Percentiles rank a stretch among this genome's conserved stretches.
Conservation (phyloP, 163 green algal genomes). For the Chloromonas sp. region DNA sequence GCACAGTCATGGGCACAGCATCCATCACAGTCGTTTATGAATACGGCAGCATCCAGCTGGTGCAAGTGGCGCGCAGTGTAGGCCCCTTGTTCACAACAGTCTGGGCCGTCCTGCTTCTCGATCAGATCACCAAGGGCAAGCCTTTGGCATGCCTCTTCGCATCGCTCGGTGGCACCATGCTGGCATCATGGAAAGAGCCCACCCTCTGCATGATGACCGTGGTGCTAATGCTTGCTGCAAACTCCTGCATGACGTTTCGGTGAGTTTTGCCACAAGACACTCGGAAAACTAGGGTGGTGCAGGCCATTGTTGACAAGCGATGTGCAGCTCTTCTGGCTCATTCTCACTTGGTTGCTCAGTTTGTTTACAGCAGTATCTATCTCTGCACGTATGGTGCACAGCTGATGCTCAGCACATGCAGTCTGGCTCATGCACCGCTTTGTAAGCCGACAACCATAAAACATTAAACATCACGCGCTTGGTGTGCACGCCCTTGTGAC, state of each 20-base stretch:
- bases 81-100: conserved; percentile 19
- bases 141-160: conserved; percentile 9
- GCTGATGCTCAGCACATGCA: too few species aligned
- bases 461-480: too few species aligned
- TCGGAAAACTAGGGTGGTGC: too few species aligned
- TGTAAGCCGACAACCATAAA: too few species aligned
- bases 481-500: too few species aligned
- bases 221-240: conserved; percentile 18
- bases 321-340: too few species aligned
- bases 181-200: conserved; percentile 21
- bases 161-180: conserved; percentile 13
- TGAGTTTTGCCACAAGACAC: too few species aligned
- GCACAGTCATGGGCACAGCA: conserved; percentile 5
- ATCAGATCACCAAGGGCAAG: conserved; percentile 12
- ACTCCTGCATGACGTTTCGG: conserved; percentile 17
- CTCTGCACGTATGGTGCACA: too few species aligned
- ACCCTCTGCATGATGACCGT: conserved; percentile 10
- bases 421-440: too few species aligned
- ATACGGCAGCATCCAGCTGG: conserved; percentile 23
- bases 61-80: conserved; percentile 18
- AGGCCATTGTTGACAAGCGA: too few species aligned
- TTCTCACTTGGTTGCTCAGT: too few species aligned
- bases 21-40: conserved; percentile 12
- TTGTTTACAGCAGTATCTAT: too few species aligned
- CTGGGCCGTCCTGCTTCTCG: conserved; percentile 18